Conservation (phyloP, 345 rosid species). For the Eucalyptus paniculata region DNA sequence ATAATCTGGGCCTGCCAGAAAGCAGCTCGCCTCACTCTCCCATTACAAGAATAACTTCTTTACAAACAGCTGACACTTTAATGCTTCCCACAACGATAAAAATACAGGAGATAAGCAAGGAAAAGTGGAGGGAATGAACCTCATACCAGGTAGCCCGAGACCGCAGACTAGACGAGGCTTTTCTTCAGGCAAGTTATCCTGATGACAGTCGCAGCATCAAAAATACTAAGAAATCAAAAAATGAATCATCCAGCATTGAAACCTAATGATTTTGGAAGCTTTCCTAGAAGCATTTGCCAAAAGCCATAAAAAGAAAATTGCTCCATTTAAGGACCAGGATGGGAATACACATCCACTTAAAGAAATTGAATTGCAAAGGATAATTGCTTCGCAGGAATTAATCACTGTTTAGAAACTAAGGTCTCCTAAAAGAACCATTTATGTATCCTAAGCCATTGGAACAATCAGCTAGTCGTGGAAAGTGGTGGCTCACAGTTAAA, state of each 20-base stretch:
- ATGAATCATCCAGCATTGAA: neutral
- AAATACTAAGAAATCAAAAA: neutral
- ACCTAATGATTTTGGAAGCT: neutral
- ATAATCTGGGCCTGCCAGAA: neutral
- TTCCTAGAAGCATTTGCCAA: neutral
- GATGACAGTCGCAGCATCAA: neutral
- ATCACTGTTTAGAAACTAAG: neutral
- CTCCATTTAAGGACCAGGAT: neutral
- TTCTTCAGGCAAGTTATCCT: constrained; percentile 48
- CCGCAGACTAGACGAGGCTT: constrained; percentile 55
- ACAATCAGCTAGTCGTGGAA: neutral
- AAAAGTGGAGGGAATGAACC: neutral
- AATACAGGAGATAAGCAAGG: neutral
- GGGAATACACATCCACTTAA: neutral
- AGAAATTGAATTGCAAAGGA: neutral
- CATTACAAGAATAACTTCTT: neutral
- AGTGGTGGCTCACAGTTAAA: neutral
- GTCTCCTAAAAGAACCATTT: neutral
- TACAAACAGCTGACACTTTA: neutral
- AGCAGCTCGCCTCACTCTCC: neutral
- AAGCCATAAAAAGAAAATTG: neutral
- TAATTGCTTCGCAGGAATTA: neutral
- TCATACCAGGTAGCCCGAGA: constrained; percentile 57
- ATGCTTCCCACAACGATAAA: neutral
- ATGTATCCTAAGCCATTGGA: neutral